phyloP scores from a whole-genome alignment of 2,329 filamentous ascomycete genomes.

The Cordyceps cateniannulata region DNA sequence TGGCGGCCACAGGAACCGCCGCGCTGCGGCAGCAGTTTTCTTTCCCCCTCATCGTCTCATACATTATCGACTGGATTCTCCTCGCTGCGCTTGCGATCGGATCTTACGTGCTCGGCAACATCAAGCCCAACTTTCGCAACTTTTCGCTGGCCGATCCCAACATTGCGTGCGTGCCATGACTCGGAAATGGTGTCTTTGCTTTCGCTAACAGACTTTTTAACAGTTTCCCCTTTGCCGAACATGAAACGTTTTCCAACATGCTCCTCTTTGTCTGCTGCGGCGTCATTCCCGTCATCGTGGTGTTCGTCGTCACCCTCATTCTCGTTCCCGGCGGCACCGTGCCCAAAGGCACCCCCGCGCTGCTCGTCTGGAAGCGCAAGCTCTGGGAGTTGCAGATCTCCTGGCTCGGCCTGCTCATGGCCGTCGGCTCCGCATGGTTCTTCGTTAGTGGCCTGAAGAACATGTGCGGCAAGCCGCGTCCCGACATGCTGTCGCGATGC shows the following conservation, averaged over 20 bases:
- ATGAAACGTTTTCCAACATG: constrained; percentile 66
- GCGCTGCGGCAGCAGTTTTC: constrained; percentile 23
- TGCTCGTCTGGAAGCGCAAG: constrained; percentile 70
- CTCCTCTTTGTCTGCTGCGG: constrained; percentile 59
- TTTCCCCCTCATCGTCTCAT: constrained; percentile 48
- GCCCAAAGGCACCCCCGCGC: constrained; percentile 52
- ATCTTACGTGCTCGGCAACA: constrained; percentile 51
- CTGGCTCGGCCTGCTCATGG: constrained; percentile 73
- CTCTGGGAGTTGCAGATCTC: constrained; percentile 87
- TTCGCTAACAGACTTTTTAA: background rate
- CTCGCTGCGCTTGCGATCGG: constrained; percentile 53
- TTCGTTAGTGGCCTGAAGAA: constrained; percentile 85
- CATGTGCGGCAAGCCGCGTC: constrained; percentile 62
- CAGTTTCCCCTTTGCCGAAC: constrained; percentile 61
- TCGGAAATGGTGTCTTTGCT: background rate
- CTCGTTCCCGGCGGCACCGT: constrained; percentile 69
- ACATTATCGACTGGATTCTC: constrained; percentile 68
- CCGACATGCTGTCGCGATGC: constrained; percentile 77
- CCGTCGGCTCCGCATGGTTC: constrained; percentile 66
- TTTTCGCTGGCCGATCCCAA: constrained; percentile 66
- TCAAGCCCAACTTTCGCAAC: constrained; percentile 59
- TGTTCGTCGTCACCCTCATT: constrained; percentile 60
- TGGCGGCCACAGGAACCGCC: constrained; percentile 19
- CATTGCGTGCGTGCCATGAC: constrained; percentile 54
- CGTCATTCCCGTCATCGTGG: constrained; percentile 58